Evolutionary conservation across 768 basidiomycete species (phyloP), one percentile per base, ranked within the genome.

Genomic region (Phanerochaete carnosa): DNA sequence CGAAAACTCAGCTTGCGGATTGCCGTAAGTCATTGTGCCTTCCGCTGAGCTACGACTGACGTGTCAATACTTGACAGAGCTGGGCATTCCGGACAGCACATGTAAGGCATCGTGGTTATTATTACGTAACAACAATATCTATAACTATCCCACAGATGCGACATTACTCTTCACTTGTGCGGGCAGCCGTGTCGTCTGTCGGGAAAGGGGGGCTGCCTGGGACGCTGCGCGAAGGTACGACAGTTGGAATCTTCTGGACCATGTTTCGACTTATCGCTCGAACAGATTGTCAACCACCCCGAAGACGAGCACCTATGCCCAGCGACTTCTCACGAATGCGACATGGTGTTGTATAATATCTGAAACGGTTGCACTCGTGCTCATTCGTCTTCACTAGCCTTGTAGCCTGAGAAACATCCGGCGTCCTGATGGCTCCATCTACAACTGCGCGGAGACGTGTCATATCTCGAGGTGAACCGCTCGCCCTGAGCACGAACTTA

Each of bases 251-350:
- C 29, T 15, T 37, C 43, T 37, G 26, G 2, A 25, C 22, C 58
- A 45, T 33, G n/a, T 15, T 30, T 30, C 32, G 19, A 55, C n/a
- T 33, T 51, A 6, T 46, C 45, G 15, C 49, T 16, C 3, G 39
- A 8, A 16, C 63, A 88, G 84, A 72, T 79, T 3, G 73, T 75
- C 2, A 76, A 75, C 19, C 85, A 87, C 56, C 43, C 55, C 1
- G 84, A 78, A 7, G 76, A 75, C 0, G 79, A 77, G 11, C 87
- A 87, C 63, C 60, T 79, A 52, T 88, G 86, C 63, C 77, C 83
- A 0, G 82, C 84, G 2, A 68, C 72, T 23, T 65, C 77, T 0
- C 87, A 88, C 61, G 78, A 77, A 39, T 88, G 87, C 56, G 86
- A 84, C 25, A 70, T 79, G 77, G 86, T 80, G 60, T 59, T 70